Conservation (phyloP, 345 rosid species). For the Hirschfeldia incana region DNA sequence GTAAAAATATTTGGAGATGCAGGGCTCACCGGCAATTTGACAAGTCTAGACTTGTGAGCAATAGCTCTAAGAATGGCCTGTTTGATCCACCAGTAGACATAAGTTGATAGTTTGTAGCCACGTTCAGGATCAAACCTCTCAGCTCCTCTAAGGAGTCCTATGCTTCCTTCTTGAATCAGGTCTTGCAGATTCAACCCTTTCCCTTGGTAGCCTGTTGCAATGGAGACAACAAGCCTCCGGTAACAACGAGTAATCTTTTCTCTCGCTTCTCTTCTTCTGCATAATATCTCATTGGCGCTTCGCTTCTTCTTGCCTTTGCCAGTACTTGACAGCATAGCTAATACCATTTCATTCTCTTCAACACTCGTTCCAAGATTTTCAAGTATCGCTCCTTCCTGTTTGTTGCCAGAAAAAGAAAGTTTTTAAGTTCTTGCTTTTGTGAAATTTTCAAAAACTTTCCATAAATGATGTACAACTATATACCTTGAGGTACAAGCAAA, state of each 20-base stretch:
- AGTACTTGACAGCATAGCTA: constrained; percentile 33
- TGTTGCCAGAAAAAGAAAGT: not conserved
- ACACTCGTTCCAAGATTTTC: constrained; percentile 45
- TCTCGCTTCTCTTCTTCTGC: constrained; percentile 49
- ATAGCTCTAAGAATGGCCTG: constrained; percentile 56
- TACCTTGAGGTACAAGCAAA: constrained; percentile 54
- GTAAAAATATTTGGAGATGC: not conserved
- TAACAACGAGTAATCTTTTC: constrained; percentile 49
- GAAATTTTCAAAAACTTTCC: not conserved
- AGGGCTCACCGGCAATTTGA: constrained; percentile 56
- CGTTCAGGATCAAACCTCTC: constrained; percentile 56
- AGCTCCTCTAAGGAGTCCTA: constrained; percentile 59
- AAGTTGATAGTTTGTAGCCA: constrained; percentile 63
- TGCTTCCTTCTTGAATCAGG: constrained; percentile 62
- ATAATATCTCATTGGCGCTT: constrained; percentile 42
- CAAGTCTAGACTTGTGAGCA: constrained; percentile 49
- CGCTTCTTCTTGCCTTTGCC: constrained; percentile 37
- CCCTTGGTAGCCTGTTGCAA: constrained; percentile 54
- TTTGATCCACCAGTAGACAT: constrained; percentile 67
- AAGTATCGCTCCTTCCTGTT: constrained; percentile 53
- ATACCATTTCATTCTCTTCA: constrained; percentile 38
- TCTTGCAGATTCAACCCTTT: constrained; percentile 59
- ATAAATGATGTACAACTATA: not conserved
- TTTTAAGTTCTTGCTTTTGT: not conserved
- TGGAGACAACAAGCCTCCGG: constrained; percentile 51